Base-by-base conservation (phyloP, 257 asterid genomes). In the Jacaranda mimosifolia region DNA sequence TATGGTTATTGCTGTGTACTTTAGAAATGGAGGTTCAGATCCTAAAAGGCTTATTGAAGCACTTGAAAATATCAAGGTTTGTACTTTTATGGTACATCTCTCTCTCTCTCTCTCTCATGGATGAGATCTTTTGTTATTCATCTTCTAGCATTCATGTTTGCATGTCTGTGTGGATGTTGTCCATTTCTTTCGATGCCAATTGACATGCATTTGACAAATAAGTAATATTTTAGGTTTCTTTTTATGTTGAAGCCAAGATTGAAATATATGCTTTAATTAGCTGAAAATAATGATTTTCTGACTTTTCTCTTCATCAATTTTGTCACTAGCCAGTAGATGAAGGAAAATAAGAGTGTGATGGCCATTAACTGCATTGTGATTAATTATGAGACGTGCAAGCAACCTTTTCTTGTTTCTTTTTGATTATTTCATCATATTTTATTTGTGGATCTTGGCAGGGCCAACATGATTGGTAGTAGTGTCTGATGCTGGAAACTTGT, bases 61-160 rank as follows among this genome's bases (percentile, higher is more conserved):
- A 63, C 90, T 94, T 71, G 92, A 86, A 83, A 75, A 86, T 63
- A 85, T 90, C 32, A 91, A 94, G 98, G 98, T 92, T 84, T 73
- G 90, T 86, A 65, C 67, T n/a, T 74, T 53, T 32, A 52, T 68
- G 46, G 53, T 69, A 77, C 76, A 35, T 63, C 18, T 46, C 36
- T 42, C 10, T 45, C 9, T 67, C 57, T 10, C 4, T 32, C 43
- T 66, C 5, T 21, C 7, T 19, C 19, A 55, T 26, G 51, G 35
- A 71, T 70, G 74, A 19, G 13, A 55, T 63, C 11, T 10, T 19
- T 63, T 77, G 56, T 46, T 26, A 18, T 67, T 66, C 53, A 36
- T 62, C 46, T 56, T 19, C 40, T 57, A 21, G 26, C 46, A 14
- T 46, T 62, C 63, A 3, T 65, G 17, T 64, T 39, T 48, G 48